These are phyloP conservation scores for Irpex sp. DNA, from an alignment of 1,284 basidiomycete genomes.

Conservation along the genomic window DNA sequence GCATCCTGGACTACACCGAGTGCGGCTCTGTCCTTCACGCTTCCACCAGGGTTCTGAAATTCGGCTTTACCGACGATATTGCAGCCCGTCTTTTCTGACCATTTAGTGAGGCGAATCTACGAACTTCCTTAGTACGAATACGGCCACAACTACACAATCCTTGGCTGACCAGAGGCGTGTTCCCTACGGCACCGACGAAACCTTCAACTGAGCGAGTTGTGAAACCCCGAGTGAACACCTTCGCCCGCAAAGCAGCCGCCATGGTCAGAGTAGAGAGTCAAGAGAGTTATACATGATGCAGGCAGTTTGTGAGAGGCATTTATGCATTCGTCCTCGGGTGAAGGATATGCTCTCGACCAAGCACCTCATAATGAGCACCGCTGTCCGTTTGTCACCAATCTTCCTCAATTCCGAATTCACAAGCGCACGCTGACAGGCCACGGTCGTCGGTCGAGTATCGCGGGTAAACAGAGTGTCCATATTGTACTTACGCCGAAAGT, in stretches of 20 bases:
- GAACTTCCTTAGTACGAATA: not conserved
- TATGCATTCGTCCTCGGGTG: not conserved
- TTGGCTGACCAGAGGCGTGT: constrained; percentile 83
- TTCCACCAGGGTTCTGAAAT: constrained; percentile 98
- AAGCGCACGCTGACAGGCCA: not conserved
- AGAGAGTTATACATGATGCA: not conserved
- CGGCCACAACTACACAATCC: not conserved
- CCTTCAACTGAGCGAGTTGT: constrained; percentile 65
- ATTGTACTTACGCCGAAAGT: not conserved
- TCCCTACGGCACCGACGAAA: constrained; percentile 88
- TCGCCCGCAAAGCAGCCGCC: constrained; percentile 18
- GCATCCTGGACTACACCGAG: constrained; percentile 89
- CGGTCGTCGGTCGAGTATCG: not conserved
- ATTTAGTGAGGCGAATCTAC: constrained; percentile 79
- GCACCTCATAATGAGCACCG: constrained; percentile 31
- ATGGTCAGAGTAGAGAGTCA: constrained; percentile 18
- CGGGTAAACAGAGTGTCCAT: not conserved
- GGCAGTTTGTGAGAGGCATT: not conserved
- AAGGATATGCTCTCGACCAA: constrained; percentile 14
- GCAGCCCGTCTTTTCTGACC: constrained; percentile 89
- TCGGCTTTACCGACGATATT: constrained; percentile 94
- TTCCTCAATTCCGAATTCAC: constrained; percentile 13
- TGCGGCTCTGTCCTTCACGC: constrained; percentile 97
- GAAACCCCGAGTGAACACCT: constrained; percentile 38
- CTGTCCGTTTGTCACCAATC: constrained; percentile 8